Evolutionary conservation across 2,329 filamentous ascomycete genomes (phyloP).

Genomic region (Penicillium sp.): DNA sequence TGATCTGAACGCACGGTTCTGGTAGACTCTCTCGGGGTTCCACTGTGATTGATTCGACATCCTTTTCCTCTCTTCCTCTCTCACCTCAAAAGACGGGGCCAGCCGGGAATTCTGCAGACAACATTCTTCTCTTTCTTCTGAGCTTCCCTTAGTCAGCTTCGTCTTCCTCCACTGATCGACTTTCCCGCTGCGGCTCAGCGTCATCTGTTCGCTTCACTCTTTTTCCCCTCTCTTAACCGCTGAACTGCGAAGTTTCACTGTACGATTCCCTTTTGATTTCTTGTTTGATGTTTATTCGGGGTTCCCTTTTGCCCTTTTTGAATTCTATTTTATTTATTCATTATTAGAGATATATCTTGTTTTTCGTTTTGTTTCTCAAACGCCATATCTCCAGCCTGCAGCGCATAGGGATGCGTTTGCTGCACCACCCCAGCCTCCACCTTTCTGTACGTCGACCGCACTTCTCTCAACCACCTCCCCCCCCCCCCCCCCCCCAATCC

Average conservation of each 20-base stretch:
- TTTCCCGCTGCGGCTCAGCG: constrained; percentile 31
- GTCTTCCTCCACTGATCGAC: constrained; percentile 26
- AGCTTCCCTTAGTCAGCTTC: constrained; percentile 25
- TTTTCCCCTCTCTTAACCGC: constrained; percentile 12
- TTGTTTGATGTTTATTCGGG: constrained; percentile 16
- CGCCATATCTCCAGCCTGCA: constrained; percentile 15
- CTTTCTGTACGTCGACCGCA: constrained; percentile 13
- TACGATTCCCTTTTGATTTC: constrained; percentile 6
- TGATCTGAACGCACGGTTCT: constrained; percentile 15
- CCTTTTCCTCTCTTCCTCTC: constrained; percentile 25
- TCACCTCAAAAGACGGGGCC: constrained; percentile 25
- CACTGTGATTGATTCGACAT: constrained; percentile 13
- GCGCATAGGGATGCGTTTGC: constrained; percentile 30
- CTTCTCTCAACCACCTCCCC: constrained; percentile 4
- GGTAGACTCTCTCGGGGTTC: neutral
- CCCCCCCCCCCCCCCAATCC: neutral
- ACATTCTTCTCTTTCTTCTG: constrained; percentile 16
- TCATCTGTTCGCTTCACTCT: constrained; percentile 12
- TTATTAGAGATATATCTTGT: neutral
- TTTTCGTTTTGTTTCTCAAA: constrained; percentile 16
- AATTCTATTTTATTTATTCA: constrained; percentile 2
- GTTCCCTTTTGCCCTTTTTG: constrained; percentile 17
- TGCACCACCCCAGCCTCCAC: constrained; percentile 26
- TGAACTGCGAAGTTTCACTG: constrained; percentile 4
- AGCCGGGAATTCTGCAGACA: constrained; percentile 17